Evolutionary conservation across 345 rosid genomes (phyloP), one percentile per base, ranked within the genome.

Genomic region (Turnera subulata): DNA sequence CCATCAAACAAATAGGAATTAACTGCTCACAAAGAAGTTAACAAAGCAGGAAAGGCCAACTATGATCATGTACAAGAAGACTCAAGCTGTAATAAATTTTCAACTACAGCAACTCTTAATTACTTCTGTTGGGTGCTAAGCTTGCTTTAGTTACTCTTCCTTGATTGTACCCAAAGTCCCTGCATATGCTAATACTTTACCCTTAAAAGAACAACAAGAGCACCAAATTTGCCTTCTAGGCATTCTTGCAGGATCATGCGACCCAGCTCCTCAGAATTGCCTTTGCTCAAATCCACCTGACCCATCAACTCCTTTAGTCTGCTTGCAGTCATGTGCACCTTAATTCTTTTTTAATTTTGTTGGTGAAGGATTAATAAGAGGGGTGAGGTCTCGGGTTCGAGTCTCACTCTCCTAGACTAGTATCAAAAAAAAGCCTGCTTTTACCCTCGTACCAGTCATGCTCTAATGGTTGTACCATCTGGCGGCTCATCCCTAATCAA

Each of bases 81-180:
- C n/a, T n/a, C n/a, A n/a, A n/a, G n/a, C n/a, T n/a, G n/a, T n/a
- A n/a, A n/a, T n/a, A n/a, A n/a, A n/a, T n/a, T 29, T 29, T 3
- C 35, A 29, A 8, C 35, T 29, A 4, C n/a, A 3, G 35, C 35
- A 29, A 29, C 35, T 29, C 8, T 29, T 29, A 8, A n/a, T n/a
- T n/a, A n/a, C 35, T 29, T 29, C 35, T 8, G 35, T 29, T 29
- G 35, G 4, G 35, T 29, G 35, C 35, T 29, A 29, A n/a, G 25
- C n/a, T n/a, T n/a, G n/a, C n/a, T n/a, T n/a, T n/a, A n/a, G n/a
- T 62, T 33, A 52, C 21, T 58, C 67, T 69, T 65, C 74, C 29
- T 42, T 37, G 50, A 74, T 61, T 26, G 68, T 35, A 17, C 20
- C 19, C 46, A 61, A 22, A 18, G 29, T 15, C 65, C 11, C 25